A percentile compares a stretch with the other conserved stretches of the same genome.
phyloP scores from a whole-genome alignment of 805 yeast species.

The Spathaspora girioi region DNA sequence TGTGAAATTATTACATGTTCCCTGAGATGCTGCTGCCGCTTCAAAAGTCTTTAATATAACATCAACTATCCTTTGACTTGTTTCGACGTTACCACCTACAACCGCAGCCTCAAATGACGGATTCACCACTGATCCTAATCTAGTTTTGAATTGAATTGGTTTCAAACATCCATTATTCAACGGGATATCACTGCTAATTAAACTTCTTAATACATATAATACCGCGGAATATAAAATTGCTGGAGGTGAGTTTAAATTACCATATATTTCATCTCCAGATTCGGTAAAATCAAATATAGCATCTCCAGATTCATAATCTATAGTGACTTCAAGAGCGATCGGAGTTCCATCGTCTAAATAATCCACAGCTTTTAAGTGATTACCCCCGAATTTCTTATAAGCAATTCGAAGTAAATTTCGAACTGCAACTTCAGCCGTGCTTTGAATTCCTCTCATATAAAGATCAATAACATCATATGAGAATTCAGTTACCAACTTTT shows the following conservation, averaged over 20 bases:
- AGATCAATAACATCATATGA: conserved; percentile 38
- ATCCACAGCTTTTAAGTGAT: conserved; percentile 52
- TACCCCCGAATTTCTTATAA: conserved; percentile 36
- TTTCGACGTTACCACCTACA: conserved; percentile 88
- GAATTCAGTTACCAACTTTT: conserved; percentile 58
- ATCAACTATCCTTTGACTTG: conserved; percentile 91
- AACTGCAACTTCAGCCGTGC: conserved; percentile 32
- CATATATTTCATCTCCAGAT: conserved; percentile 82
- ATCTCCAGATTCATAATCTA: conserved; percentile 46
- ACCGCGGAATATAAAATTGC: conserved; percentile 90
- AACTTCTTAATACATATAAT: conserved; percentile 78
- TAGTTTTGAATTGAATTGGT: conserved; percentile 61
- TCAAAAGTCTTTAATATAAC: conserved; percentile 81
- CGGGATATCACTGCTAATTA: conserved; percentile 86
- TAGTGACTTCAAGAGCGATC: conserved; percentile 53
- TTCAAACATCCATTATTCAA: conserved; percentile 88
- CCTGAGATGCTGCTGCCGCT: conserved; percentile 94
- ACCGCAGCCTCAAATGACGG: conserved; percentile 89
- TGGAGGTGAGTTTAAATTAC: conserved; percentile 88
- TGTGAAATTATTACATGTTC: conserved; percentile 91
- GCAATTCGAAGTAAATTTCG: conserved; percentile 28
- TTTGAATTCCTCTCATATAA: conserved; percentile 35
- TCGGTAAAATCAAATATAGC: conserved; percentile 83
- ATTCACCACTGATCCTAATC: conserved; percentile 44
- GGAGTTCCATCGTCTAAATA: conserved; percentile 79